Percentiles rank a stretch among this genome's conserved stretches.
Evolutionary conservation across 202 grass and related monocot species (phyloP).

Genomic region (Elaeis oleifera): DNA sequence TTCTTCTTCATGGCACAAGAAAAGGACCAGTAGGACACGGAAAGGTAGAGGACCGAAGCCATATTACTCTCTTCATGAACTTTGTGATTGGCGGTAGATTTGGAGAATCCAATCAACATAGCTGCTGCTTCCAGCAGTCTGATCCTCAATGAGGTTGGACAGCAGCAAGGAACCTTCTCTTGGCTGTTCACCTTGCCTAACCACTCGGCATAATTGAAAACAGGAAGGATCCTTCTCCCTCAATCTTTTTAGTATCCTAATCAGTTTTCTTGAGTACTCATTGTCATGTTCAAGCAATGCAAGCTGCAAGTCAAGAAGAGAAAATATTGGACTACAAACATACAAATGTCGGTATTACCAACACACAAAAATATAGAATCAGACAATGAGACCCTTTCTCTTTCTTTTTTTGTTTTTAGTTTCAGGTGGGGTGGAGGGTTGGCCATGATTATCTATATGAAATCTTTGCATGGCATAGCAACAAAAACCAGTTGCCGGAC

Average conservation of each 20-base stretch:
- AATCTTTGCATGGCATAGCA: too few relatives aligned
- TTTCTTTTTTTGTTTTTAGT: too few relatives aligned
- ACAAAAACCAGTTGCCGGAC: too few relatives aligned
- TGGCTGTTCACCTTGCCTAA: constrained; percentile 87
- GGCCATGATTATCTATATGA: too few relatives aligned
- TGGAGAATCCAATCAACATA: constrained; percentile 86
- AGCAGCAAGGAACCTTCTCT: constrained; percentile 82
- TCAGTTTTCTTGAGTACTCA: constrained; percentile 45
- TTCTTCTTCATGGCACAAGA: too few relatives aligned
- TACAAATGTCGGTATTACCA: not conserved
- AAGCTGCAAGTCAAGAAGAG: constrained; percentile 37
- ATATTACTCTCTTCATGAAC: constrained; percentile 28
- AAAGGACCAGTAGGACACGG: too few relatives aligned
- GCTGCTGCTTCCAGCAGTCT: constrained; percentile 55
- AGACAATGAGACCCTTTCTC: too few relatives aligned
- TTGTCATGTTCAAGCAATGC: constrained; percentile 49
- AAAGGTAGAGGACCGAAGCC: not conserved
- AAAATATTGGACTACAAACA: not conserved
- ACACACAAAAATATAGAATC: too few relatives aligned
- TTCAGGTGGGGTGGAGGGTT: too few relatives aligned
- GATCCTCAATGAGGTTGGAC: constrained; percentile 77
- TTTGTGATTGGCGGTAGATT: constrained; percentile 81
- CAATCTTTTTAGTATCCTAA: constrained; percentile 37
- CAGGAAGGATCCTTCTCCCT: constrained; percentile 59
- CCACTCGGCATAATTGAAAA: constrained; percentile 55